Conservation (phyloP, 2,329 filamentous ascomycete species). For the Neophaeococcomyces aloes region DNA sequence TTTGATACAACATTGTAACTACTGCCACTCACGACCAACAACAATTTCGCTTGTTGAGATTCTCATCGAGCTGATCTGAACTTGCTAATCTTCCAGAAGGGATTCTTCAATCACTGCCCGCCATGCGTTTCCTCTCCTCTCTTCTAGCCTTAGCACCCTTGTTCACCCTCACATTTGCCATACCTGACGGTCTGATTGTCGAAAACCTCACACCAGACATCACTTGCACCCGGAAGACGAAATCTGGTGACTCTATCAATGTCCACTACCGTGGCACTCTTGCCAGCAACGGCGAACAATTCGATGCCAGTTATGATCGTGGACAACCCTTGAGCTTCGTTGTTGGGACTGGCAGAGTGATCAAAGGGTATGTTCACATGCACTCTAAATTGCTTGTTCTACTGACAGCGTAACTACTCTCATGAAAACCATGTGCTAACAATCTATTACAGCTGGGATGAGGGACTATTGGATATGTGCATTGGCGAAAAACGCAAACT, state of each 20-base stretch:
- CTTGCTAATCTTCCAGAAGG: too few relatives aligned
- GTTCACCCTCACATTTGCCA: conserved; percentile 30
- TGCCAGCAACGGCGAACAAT: conserved; percentile 60
- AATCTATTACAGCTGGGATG: conserved; percentile 60
- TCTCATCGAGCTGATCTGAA: too few relatives aligned
- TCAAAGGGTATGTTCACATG: conserved; percentile 58
- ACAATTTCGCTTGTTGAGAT: too few relatives aligned
- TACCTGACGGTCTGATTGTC: conserved; percentile 57
- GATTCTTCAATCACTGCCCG: neutral
- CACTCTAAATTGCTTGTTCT: neutral
- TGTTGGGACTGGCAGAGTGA: conserved; percentile 72
- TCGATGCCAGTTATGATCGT: conserved; percentile 75
- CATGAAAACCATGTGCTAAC: too few relatives aligned
- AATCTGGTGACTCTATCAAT: conserved; percentile 65
- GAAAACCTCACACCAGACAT: conserved; percentile 63
- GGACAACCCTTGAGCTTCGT: conserved; percentile 66
- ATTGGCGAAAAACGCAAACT: conserved; percentile 84
- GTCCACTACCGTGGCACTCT: conserved; percentile 88
- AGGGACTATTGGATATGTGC: conserved; percentile 87
- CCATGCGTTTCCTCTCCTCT: conserved; percentile 22
- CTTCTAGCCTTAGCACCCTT: conserved; percentile 26
- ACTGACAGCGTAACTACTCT: too few relatives aligned
- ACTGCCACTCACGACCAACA: too few relatives aligned
- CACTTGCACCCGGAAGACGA: conserved; percentile 62
- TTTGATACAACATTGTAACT: too few relatives aligned